phyloP scores from a whole-genome alignment of 176 grass and related monocot species.

The Oryza glaberrima region DNA sequence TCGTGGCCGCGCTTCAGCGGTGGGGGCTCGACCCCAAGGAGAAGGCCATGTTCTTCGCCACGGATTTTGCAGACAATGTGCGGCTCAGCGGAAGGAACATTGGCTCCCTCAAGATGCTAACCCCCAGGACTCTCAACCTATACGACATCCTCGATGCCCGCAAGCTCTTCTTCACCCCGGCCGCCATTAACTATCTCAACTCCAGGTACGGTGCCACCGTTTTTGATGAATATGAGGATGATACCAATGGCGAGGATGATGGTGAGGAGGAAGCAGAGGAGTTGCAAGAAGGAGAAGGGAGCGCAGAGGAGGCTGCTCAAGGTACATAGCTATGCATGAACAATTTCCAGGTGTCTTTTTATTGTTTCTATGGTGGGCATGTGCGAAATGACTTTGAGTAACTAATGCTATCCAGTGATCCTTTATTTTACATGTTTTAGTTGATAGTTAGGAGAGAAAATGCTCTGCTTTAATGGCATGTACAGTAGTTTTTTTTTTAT shows the following conservation, averaged over 20 bases:
- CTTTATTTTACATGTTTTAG: constrained; percentile 24
- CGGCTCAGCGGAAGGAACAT: constrained; percentile 89
- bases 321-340: constrained; percentile 40
- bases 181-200: constrained; percentile 81
- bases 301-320: constrained; percentile 32
- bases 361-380: constrained; percentile 27
- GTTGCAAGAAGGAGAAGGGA: constrained; percentile 33
- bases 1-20: constrained; percentile 74
- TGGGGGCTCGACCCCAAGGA: constrained; percentile 91
- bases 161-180: constrained; percentile 79
- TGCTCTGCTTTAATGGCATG: not conserved
- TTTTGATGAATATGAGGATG: constrained; percentile 39
- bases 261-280: constrained; percentile 38
- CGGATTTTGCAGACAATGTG: constrained; percentile 71
- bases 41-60: constrained; percentile 83
- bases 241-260: constrained; percentile 42
- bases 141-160: constrained; percentile 81
- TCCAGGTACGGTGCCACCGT: constrained; percentile 66
- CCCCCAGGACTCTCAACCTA: constrained; percentile 89
- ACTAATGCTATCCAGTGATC: not conserved
- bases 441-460: not conserved
- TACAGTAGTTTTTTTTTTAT: too few relatives aligned
- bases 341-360: not conserved
- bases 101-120: constrained; percentile 90
- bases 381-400: not conserved